Percentiles rank a stretch among this genome's conserved stretches.
phyloP scores from a whole-genome alignment of 345 rosid species.

The Zanthoxylum bungeanum region DNA sequence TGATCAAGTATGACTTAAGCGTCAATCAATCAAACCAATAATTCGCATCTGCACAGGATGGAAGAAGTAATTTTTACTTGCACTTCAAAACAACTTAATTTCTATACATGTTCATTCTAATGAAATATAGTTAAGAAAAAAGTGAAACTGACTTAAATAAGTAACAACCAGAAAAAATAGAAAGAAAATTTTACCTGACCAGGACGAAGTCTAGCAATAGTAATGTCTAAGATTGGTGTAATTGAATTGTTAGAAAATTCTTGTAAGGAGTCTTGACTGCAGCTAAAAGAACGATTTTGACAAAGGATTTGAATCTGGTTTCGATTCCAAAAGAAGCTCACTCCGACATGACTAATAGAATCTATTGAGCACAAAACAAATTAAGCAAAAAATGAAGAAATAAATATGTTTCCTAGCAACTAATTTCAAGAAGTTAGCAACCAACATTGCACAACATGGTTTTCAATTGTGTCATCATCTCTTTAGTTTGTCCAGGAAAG shows the following conservation, averaged over 20 bases:
- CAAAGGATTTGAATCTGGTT: conserved; percentile 28
- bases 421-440: too few relatives aligned
- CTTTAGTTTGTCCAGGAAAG: too few relatives aligned
- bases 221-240: conserved; percentile 45
- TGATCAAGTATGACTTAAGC: too few relatives aligned
- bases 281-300: conserved; percentile 57
- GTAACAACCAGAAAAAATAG: neutral
- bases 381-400: too few relatives aligned
- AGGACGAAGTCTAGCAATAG: conserved; percentile 74
- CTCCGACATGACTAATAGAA: too few relatives aligned
- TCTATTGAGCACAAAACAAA: too few relatives aligned
- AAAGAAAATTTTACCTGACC: conserved; percentile 52
- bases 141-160: neutral
- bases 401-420: too few relatives aligned
- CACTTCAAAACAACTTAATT: neutral
- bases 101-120: neutral
- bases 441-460: too few relatives aligned
- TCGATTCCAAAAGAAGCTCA: conserved; percentile 56
- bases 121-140: too few relatives aligned
- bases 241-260: conserved; percentile 58
- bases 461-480: too few relatives aligned
- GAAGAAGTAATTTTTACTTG: neutral
- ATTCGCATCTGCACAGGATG: too few relatives aligned
- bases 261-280: conserved; percentile 58
- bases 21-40: too few relatives aligned